Percentiles rank a stretch among this genome's conserved stretches.
These are phyloP conservation scores for Trypanosoma vivax DNA, from an alignment of 208 protist species.

Conservation along the genomic window DNA sequence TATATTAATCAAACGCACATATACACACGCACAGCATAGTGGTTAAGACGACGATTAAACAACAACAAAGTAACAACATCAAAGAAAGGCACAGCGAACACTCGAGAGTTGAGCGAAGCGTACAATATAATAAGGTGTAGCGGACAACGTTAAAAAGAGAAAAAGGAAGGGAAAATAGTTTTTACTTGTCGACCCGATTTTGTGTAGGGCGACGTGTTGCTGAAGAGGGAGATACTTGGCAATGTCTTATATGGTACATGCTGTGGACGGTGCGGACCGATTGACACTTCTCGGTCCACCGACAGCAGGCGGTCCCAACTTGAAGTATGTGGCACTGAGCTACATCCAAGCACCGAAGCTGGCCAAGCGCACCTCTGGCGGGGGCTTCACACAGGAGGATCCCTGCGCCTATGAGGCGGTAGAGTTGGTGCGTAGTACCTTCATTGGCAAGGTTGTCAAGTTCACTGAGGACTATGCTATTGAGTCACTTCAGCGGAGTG, in stretches of 20 bases:
- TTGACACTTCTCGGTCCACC: conserved; percentile 65
- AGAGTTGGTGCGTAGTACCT: conserved; percentile 72
- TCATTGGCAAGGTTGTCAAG: conserved; percentile 83
- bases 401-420: conserved; percentile 81
- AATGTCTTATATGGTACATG: conserved; percentile 72
- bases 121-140: background rate
- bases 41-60: too few relatives aligned
- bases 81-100: too few relatives aligned
- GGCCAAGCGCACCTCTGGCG: conserved; percentile 36
- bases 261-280: conserved; percentile 82
- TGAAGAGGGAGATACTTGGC: background rate
- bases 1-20: too few relatives aligned
- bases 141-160: conserved; percentile 4
- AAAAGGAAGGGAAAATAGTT: conserved; percentile 5
- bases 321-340: conserved; percentile 78
- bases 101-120: too few relatives aligned
- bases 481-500: conserved; percentile 66
- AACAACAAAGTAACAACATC: too few relatives aligned
- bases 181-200: too few relatives aligned
- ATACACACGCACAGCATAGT: too few relatives aligned
- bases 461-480: conserved; percentile 87
- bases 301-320: conserved; percentile 37
- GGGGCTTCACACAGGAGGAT: conserved; percentile 74
- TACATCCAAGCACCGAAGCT: conserved; percentile 80
- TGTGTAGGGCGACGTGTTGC: background rate